Conservation (phyloP, 2,329 filamentous ascomycete species). For the Leptographium galeiforme region DNA sequence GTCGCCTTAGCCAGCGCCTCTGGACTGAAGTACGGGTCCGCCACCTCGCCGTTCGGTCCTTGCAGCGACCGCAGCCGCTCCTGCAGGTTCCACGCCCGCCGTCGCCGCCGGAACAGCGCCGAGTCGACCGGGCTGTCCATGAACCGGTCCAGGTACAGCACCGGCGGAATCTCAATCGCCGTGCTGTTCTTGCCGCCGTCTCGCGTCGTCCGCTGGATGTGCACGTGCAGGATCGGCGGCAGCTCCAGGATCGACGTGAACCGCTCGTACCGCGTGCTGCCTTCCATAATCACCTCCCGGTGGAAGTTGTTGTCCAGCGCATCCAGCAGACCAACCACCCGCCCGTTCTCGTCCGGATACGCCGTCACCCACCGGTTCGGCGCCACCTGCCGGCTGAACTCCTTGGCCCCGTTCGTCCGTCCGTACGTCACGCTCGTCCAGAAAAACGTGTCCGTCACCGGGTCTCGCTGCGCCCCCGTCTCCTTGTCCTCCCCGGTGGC, state of each 20-base stretch:
- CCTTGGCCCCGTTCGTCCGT: constrained; percentile 32
- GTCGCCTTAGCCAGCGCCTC: background rate
- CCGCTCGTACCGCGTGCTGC: constrained; percentile 36
- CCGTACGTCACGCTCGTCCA: constrained; percentile 48
- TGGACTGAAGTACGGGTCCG: background rate
- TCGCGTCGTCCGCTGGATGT: constrained; percentile 71
- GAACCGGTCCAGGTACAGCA: constrained; percentile 78
- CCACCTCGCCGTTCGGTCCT: constrained; percentile 17
- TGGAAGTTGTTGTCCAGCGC: constrained; percentile 81
- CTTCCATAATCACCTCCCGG: constrained; percentile 57
- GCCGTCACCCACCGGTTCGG: constrained; percentile 50
- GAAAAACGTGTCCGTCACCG: constrained; percentile 59
- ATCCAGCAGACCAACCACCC: constrained; percentile 56
- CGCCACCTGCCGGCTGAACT: constrained; percentile 30
- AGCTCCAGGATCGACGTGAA: constrained; percentile 63
- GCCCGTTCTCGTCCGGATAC: constrained; percentile 35
- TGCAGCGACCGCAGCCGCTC: constrained; percentile 45
- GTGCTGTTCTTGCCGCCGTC: constrained; percentile 64
- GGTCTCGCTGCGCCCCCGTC: constrained; percentile 64
- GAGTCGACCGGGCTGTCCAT: constrained; percentile 53
- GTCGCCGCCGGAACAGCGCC: constrained; percentile 48
- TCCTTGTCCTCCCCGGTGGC: constrained; percentile 48
- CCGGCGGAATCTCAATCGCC: constrained; percentile 65
- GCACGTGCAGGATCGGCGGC: constrained; percentile 77
- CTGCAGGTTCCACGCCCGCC: constrained; percentile 64